These are phyloP conservation scores for Pseudognaphalium luteoalbum DNA, from an alignment of 129 eudicot genomes.

Conservation along the genomic window DNA sequence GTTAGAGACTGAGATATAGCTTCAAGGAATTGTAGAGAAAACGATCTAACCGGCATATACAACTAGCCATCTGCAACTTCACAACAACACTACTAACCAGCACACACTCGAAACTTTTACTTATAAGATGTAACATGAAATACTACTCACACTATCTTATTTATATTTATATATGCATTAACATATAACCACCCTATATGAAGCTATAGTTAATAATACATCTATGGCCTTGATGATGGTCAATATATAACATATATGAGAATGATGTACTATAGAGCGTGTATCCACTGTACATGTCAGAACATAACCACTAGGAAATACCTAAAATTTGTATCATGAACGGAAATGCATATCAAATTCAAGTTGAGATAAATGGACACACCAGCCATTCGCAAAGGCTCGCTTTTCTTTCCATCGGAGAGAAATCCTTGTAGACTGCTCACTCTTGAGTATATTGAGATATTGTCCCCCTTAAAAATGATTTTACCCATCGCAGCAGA, in stretches of 20 bases:
- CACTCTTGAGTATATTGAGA: constrained; percentile 94
- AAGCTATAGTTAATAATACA: constrained; percentile 16
- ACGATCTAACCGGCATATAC: neutral
- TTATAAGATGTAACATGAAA: constrained; percentile 5
- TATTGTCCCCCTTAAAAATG: constrained; percentile 75
- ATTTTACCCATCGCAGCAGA: constrained; percentile 90
- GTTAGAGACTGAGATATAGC: neutral
- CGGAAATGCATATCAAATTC: neutral
- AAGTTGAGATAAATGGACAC: constrained; percentile 32
- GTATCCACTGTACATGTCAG: constrained; percentile 9
- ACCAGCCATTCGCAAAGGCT: constrained; percentile 92
- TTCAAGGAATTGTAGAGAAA: constrained; percentile 3
- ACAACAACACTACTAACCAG: constrained; percentile 12
- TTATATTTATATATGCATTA: neutral
- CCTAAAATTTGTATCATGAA: constrained; percentile 4
- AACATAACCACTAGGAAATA: neutral
- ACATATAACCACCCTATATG: constrained; percentile 15
- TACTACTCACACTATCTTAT: neutral
- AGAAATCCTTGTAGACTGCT: constrained; percentile 94
- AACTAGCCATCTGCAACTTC: constrained; percentile 10
- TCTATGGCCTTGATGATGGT: neutral
- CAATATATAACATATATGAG: constrained; percentile 15
- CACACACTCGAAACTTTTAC: constrained; percentile 3
- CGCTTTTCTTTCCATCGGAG: constrained; percentile 86
- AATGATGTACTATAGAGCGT: constrained; percentile 8